Evolutionary conservation across 768 basidiomycete genomes (phyloP), one percentile per base, ranked within the genome.

Genomic region (Tricholoma saponaceum): DNA sequence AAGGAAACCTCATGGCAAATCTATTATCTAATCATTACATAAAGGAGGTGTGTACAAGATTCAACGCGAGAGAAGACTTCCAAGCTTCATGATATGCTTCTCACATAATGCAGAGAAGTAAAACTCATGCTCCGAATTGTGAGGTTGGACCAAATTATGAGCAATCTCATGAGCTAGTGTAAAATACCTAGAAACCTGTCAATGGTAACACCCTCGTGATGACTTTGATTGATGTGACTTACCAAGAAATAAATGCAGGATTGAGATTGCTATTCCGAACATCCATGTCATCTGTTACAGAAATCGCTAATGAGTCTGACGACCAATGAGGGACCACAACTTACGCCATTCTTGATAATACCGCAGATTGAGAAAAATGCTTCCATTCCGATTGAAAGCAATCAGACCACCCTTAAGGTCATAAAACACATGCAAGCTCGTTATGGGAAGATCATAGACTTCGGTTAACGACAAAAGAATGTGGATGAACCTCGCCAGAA

Each of bases 51-150:
- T n/a, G n/a, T n/a, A n/a, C n/a, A 41, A 16, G 33, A 49, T 33
- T 54, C 55, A 60, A 54, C 55, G 49, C 44, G 62, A 58, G 51
- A 79, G 41, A 51, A 77, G 68, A 32, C 57, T 67, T 23, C 70
- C 72, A 20, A 86, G 70, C 18, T 70, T 65, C 52, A 76, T 60
- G 25, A 87, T 67, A 65, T 81, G 79, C 32, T 78, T 81, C 72
- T 97, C 92, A 61, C 90, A 91, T 18, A 98, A 89, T 5, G 90
- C 86, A 26, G 92, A 92, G 65, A 96, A 95, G 70, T 92, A 97
- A 70, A 97, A 98, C 61, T 94, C 92, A 62, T 96, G 95, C 66
- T 95, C 88, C 0, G 91, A 86, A 69, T 96, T 95, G 65, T 97
- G 95, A 0, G 84, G 82, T 41, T 85, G 79, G 14, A 95, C 87